phyloP scores from a whole-genome alignment of 139 green algal species.

The Ostreobium quekettii region DNA sequence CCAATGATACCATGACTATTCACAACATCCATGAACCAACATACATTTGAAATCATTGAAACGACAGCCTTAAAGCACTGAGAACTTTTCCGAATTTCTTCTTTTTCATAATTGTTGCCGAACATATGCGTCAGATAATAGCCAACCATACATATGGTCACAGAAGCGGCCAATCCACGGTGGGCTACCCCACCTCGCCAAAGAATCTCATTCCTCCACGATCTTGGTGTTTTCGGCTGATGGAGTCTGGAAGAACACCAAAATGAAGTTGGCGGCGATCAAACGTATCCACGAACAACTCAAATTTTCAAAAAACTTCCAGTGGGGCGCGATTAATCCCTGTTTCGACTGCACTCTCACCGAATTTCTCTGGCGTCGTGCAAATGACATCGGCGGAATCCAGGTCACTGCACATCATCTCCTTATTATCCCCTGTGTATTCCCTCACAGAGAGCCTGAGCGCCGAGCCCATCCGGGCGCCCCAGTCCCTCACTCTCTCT shows the following conservation, averaged over 20 bases:
- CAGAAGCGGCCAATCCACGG: too few relatives aligned
- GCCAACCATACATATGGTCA: too few relatives aligned
- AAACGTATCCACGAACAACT: neutral
- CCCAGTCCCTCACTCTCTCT: constrained; percentile 74
- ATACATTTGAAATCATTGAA: too few relatives aligned
- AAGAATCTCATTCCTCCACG: constrained; percentile 58
- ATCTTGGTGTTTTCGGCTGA: constrained; percentile 40
- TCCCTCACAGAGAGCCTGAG: constrained; percentile 43
- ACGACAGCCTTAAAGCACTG: too few relatives aligned
- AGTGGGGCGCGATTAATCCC: neutral
- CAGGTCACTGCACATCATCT: constrained; percentile 28
- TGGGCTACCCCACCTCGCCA: constrained; percentile 39
- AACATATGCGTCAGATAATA: too few relatives aligned
- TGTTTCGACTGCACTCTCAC: constrained; percentile 23
- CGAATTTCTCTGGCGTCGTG: constrained; percentile 81
- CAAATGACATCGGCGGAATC: constrained; percentile 71
- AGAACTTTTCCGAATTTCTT: too few relatives aligned
- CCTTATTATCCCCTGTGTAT: constrained; percentile 59
- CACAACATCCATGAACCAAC: too few relatives aligned
- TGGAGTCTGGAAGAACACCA: constrained; percentile 38
- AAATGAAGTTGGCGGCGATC: constrained; percentile 15
- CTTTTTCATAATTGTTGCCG: too few relatives aligned
- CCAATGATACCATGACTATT: too few relatives aligned
- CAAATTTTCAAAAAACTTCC: constrained; percentile 2
- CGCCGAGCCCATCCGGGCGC: constrained; percentile 35